phyloP scores from a whole-genome alignment of 768 basidiomycete species.

The Mycena filopes region DNA sequence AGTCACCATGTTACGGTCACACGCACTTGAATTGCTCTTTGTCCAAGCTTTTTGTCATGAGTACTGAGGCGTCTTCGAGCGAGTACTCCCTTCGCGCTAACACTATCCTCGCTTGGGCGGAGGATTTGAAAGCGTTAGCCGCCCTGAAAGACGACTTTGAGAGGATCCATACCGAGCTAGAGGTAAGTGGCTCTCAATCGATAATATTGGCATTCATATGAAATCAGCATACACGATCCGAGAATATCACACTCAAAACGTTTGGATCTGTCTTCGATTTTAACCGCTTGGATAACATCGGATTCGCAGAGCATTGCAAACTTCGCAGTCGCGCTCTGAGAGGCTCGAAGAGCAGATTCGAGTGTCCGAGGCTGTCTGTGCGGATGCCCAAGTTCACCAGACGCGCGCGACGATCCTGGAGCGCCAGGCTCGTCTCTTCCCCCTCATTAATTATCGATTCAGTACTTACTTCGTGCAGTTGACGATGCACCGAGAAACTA shows the following conservation, averaged over 20 bases:
- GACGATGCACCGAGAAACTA: background rate
- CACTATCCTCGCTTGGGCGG: slow-evolving; percentile 1
- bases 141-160: background rate
- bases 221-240: background rate
- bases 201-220: background rate
- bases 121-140: background rate
- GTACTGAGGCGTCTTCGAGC: background rate
- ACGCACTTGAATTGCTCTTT: background rate
- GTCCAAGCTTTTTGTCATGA: background rate
- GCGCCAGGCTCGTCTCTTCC: background rate
- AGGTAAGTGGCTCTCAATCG: slow-evolving; percentile 8
- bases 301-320: background rate
- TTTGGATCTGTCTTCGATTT: background rate
- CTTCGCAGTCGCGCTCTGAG: too few species aligned
- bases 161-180: background rate
- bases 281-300: too few species aligned
- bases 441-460: too few species aligned
- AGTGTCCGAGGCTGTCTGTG: background rate
- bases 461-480: slow-evolving; percentile 1
- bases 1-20: slow-evolving; percentile 1
- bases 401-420: background rate
- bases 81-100: slow-evolving; percentile 1
- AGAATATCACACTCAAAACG: slow-evolving; percentile 7
- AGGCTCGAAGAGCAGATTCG: too few species aligned
- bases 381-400: slow-evolving; percentile 4